A percentile compares a stretch with the other conserved stretches of the same genome.
Conservation (phyloP, 495 filamentous ascomycete genomes). For the Tuber umbilicatum region DNA sequence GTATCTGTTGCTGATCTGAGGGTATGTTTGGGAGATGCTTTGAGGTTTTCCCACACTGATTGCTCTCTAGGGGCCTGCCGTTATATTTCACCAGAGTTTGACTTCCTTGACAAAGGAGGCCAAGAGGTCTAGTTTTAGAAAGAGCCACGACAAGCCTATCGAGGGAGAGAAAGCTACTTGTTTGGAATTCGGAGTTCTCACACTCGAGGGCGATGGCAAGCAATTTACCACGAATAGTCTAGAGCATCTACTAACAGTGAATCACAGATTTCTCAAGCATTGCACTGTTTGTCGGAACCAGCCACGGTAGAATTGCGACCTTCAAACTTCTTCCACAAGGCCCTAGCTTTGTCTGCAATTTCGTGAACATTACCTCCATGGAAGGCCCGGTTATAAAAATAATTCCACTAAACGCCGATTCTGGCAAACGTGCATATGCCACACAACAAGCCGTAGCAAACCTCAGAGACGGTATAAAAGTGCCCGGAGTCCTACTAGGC, state of each 20-base stretch:
- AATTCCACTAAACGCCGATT: slow-evolving; percentile 68
- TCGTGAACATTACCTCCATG: slow-evolving; percentile 59
- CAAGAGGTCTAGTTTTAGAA: slow-evolving; percentile 64
- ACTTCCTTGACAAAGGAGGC: slow-evolving; percentile 61
- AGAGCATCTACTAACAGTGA: slow-evolving; percentile 35
- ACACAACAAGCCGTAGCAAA: slow-evolving; percentile 64
- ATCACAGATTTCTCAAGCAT: slow-evolving; percentile 78
- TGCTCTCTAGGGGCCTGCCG: slow-evolving; percentile 60
- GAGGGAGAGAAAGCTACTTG: slow-evolving; percentile 63
- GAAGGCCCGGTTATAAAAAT: slow-evolving; percentile 69
- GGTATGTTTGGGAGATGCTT: slow-evolving; percentile 17
- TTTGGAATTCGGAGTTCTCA: slow-evolving; percentile 90
- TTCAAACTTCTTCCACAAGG: slow-evolving; percentile 77
- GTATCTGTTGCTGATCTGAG: slow-evolving; percentile 71
- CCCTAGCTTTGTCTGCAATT: slow-evolving; percentile 65
- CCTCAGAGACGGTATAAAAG: slow-evolving; percentile 57
- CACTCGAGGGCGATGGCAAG: slow-evolving; percentile 73
- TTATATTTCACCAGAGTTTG: slow-evolving; percentile 70
- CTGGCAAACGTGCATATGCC: slow-evolving; percentile 66
- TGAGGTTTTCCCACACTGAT: slow-evolving; percentile 16
- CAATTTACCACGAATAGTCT: not conserved
- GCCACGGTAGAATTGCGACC: slow-evolving; percentile 70
- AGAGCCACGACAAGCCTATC: slow-evolving; percentile 45
- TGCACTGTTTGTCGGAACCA: slow-evolving; percentile 84
- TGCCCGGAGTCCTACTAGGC: slow-evolving; percentile 46